Conservation (phyloP, 345 rosid species). For the Gossypium arboreum region DNA sequence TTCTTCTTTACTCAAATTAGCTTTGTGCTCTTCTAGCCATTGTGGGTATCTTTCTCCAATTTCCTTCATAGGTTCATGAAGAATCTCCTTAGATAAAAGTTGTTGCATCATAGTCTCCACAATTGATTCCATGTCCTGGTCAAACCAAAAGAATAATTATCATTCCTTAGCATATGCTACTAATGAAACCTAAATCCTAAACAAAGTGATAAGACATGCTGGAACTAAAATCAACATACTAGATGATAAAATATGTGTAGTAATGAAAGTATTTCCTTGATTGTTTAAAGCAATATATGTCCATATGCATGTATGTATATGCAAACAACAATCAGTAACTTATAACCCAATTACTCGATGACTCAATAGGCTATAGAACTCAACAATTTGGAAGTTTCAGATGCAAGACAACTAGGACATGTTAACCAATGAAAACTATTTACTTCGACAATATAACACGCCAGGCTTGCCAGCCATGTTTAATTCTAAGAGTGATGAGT, state of each 20-base stretch:
- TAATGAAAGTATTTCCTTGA: neutral
- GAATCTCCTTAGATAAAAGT: slow-evolving; percentile 88
- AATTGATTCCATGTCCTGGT: slow-evolving; percentile 85
- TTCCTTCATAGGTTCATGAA: slow-evolving; percentile 96
- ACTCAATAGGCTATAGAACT: neutral
- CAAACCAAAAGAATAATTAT: neutral
- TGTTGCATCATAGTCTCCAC: slow-evolving; percentile 99
- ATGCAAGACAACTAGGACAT: neutral
- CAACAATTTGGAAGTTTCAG: neutral
- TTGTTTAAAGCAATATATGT: neutral
- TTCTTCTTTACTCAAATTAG: slow-evolving; percentile 60
- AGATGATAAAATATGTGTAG: neutral
- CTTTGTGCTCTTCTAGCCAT: slow-evolving; percentile 87
- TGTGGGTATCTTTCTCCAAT: slow-evolving; percentile 82
- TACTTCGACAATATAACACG: neutral
- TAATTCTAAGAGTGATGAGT: neutral
- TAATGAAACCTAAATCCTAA: neutral
- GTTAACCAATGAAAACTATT: neutral
- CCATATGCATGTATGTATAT: neutral
- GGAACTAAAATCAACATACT: neutral
- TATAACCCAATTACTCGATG: neutral
- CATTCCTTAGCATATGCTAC: neutral
- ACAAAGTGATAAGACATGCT: neutral
- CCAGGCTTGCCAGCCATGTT: neutral
- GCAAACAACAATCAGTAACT: neutral